Base-by-base conservation (phyloP, 2,329 filamentous ascomycete species). In the Sordariomycetes sp. region DNA sequence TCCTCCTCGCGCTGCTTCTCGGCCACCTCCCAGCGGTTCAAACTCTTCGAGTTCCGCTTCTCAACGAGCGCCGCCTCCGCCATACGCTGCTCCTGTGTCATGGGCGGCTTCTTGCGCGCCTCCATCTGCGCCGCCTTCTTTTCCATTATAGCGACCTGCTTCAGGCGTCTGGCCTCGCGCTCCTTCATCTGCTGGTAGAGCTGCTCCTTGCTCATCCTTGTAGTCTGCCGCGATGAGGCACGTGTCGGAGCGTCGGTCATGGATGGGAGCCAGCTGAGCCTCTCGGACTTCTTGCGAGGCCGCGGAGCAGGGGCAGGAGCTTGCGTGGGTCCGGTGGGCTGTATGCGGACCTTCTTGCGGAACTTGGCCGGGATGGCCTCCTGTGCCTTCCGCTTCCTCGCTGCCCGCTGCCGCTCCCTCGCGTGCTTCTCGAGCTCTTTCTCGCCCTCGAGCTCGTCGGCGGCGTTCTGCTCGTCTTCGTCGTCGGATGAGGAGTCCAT, bases 1-100 rank as follows among this genome's bases (percentile, higher is more conserved):
- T 96, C 89, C 65, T 93, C 90, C 63, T 92, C 88, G 60, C 93
- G 85, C 69, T 88, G 85, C 72, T 90, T 91, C 73, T 99, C 94
- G 7, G 90, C 89, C 70, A 90, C 88, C 70, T 97, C 92, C 92
- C 93, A 97, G 59, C 90, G 81, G 67, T 93, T 97, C 67, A 96
- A 74, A 71, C 88, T 97, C 78, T 90, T 95, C 64, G 87, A 82
- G 71, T 99, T 97, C 65, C 86, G 79, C 71, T 88, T 87, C 72
- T 97, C 94, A 7, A 95, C 86, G 57, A 86, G 75, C 20, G 87
- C 89, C 1, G 92, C 92, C 71, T 96, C 90, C 32, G 83, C 86
- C 32, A 97, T 78, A 43, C 91, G 82, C 69, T 97, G 87, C 52
- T 83, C 90, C 71, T 97, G 93, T 6, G 91, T 96, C 83, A 96